Percentiles rank a stretch among this genome's conserved stretches.
These are phyloP conservation scores for Trichoderma sp. DNA, from an alignment of 2,329 filamentous ascomycete species.

Conservation along the genomic window DNA sequence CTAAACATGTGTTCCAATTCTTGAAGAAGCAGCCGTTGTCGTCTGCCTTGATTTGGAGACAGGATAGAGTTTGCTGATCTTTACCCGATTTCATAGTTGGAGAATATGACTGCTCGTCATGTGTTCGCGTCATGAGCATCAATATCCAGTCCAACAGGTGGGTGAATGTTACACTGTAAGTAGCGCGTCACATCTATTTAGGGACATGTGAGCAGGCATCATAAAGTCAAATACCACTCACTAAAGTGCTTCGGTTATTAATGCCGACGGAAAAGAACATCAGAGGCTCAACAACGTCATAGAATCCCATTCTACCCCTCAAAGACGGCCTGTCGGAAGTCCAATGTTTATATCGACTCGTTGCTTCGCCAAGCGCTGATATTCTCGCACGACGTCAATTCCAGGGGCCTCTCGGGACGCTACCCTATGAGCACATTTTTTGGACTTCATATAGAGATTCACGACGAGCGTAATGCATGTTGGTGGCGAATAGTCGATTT, in stretches of 20 bases:
- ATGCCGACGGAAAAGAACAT: not conserved
- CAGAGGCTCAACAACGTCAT: not conserved
- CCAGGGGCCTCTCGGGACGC: not conserved
- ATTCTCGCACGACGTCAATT: not conserved
- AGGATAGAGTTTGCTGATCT: conserved; percentile 1
- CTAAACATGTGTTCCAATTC: no score
- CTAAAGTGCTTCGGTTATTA: not conserved
- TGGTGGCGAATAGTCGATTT: not conserved
- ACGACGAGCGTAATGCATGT: not conserved
- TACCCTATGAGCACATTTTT: not conserved
- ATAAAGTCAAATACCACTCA: not conserved
- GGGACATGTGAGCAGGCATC: not conserved
- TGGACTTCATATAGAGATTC: not conserved
- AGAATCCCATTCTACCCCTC: not conserved
- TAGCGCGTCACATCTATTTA: not conserved
- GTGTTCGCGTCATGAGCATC: conserved; percentile 15
- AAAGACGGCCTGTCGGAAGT: not conserved
- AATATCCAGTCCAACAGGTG: not conserved
- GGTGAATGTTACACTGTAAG: not conserved
- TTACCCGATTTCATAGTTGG: not conserved
- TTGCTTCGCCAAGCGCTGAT: no score
- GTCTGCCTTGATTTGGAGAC: not conserved
- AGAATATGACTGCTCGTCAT: conserved; percentile 10
- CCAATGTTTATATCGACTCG: not conserved
- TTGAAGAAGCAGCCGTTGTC: not conserved